Base-by-base conservation (phyloP, 1,139 yeast genomes). In the Pichia sp. region DNA sequence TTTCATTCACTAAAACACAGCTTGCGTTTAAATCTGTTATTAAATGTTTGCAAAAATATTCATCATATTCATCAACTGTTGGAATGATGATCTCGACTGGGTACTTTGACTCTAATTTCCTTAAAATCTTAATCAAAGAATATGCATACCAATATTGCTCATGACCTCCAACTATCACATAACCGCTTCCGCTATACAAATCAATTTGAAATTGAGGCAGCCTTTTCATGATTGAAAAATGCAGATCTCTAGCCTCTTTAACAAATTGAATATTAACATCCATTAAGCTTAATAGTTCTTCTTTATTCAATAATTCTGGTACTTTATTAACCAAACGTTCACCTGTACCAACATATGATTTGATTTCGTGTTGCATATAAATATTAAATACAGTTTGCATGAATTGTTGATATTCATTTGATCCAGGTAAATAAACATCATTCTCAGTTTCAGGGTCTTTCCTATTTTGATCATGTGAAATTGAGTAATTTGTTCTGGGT, bases 11-110 rank as follows among this genome's bases (percentile, higher is more conserved):
- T 37, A 57, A 39, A 18, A 56, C 50, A 66, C 81, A 76, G 44
- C 70, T 61, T 11, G 78, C 79, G 53, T 75, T 70, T 52, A 66
- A 68, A 27, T 59, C 53, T 0, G 78, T 77, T 44, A 75, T 62
- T 18, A 75, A 53, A 30, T 59, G 57, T 43, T 74, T 73, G 63
- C 81, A 76, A 53, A 74, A 72, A 5, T 69, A 63, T 6, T 53
- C 48, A 54, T 76, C 80, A 56, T 72, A 73, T 35, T 76, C 80
- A 2, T 63, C 70, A 31, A 64, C 57, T 8, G 73, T 64, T 3
- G 87, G 80, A 42, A 83, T 70, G 56, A 82, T 64, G n/a, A 81
- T 72, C 58, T 81, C 85, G 28, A 80, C 71, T 0, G 86, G 86
- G 43, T 78, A 60, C 32, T 66, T 66, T 2, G 81, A 73, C 2